phyloP scores from a whole-genome alignment of 139 green algal genomes.

The Pleodorina starrii region DNA sequence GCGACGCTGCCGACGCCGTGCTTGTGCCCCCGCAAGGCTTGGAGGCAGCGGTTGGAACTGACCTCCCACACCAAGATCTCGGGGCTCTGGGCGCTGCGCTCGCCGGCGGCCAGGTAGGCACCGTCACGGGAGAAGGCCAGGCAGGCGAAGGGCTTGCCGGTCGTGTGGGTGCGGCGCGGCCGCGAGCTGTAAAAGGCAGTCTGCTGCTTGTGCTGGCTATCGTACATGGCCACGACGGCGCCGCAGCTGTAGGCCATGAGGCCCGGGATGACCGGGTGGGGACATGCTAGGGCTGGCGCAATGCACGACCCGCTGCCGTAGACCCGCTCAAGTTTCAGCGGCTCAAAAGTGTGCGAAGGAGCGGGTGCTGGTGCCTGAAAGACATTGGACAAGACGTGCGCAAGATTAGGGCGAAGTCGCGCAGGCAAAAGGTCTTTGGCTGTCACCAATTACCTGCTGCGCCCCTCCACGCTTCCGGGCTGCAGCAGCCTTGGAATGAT shows the following conservation, averaged over 20 bases:
- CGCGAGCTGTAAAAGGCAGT: conserved; percentile 38
- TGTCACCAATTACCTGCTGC: conserved; percentile 15
- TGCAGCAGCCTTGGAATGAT: background rate
- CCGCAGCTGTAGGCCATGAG: conserved; percentile 52
- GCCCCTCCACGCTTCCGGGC: background rate
- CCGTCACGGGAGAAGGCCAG: conserved; percentile 54
- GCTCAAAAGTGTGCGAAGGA: conserved; percentile 3
- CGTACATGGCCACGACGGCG: conserved; percentile 47
- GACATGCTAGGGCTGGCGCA: background rate
- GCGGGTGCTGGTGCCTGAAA: background rate
- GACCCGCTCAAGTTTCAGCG: conserved; percentile 24
- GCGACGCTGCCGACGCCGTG: conserved; percentile 52
- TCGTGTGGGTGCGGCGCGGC: background rate
- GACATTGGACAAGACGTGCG: too few relatives aligned
- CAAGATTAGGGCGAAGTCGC: too few relatives aligned
- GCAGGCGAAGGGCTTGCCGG: conserved; percentile 35
- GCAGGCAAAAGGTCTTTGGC: too few relatives aligned
- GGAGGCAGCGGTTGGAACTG: conserved; percentile 18
- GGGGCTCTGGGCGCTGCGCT: conserved; percentile 34
- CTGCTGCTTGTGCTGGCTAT: conserved; percentile 49
- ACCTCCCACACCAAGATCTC: conserved; percentile 60
- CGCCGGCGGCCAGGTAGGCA: conserved; percentile 60
- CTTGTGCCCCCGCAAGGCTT: conserved; percentile 59
- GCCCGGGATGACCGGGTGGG: background rate
- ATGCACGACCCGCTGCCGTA: conserved; percentile 14